These are phyloP conservation scores for Xylaria sp. DNA, from an alignment of 2,329 filamentous ascomycete species.

Conservation along the genomic window DNA sequence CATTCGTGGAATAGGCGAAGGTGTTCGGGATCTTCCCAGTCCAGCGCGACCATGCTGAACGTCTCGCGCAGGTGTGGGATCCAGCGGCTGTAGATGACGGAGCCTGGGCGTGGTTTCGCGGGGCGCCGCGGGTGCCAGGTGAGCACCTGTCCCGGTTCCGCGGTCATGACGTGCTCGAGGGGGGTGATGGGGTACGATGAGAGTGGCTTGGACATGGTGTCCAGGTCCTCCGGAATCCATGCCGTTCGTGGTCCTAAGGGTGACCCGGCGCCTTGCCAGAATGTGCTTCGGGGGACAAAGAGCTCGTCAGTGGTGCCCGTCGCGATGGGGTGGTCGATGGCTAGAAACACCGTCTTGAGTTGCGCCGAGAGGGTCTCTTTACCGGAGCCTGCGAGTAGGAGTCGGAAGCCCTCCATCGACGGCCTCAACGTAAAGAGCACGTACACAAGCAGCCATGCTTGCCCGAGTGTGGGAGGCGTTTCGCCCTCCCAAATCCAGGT, in stretches of 20 bases:
- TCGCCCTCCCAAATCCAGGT: constrained; percentile 50
- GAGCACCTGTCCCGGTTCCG: constrained; percentile 40
- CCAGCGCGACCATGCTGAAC: constrained; percentile 77
- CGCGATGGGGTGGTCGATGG: constrained; percentile 53
- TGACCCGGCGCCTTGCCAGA: constrained; percentile 74
- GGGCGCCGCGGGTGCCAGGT: constrained; percentile 72
- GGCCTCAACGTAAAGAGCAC: constrained; percentile 58
- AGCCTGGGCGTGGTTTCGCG: constrained; percentile 72
- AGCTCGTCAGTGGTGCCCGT: constrained; percentile 40
- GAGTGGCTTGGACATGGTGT: constrained; percentile 44
- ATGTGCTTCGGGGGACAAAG: constrained; percentile 58
- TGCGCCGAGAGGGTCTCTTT: constrained; percentile 44
- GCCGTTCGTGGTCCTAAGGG: constrained; percentile 68
- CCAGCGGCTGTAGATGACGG: constrained; percentile 77
- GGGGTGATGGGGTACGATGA: constrained; percentile 57
- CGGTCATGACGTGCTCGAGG: constrained; percentile 53
- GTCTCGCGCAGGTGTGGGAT: constrained; percentile 77
- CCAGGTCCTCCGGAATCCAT: constrained; percentile 58
- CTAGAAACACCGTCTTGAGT: constrained; percentile 54
- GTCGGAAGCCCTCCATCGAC: constrained; percentile 54
- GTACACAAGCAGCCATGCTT: constrained; percentile 60
- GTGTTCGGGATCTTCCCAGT: constrained; percentile 68
- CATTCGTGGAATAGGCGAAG: constrained; percentile 75
- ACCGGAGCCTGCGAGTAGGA: constrained; percentile 50
- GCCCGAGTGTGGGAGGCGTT: constrained; percentile 52